A percentile compares a stretch with the other conserved stretches of the same genome.
Conservation (phyloP, 2,329 filamentous ascomycete genomes). For the Xylogone sp. region DNA sequence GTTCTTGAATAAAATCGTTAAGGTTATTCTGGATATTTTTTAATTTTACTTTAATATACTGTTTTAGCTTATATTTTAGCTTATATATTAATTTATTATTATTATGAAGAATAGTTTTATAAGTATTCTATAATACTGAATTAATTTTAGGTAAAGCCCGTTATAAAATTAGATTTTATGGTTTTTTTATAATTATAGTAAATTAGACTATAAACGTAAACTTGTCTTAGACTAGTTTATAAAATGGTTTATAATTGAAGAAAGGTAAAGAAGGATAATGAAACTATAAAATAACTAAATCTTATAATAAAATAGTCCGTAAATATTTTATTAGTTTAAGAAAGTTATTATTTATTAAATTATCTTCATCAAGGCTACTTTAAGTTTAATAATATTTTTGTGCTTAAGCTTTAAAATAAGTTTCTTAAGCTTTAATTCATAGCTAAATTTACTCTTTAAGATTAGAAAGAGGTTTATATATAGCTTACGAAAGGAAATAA, state of each 20-base stretch:
- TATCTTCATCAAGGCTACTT: not conserved
- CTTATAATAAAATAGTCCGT: constrained; percentile 1
- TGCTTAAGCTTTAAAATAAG: not conserved
- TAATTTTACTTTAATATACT: not conserved
- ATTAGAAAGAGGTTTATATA: not conserved
- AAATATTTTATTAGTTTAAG: constrained; percentile 4
- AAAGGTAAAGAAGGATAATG: not conserved
- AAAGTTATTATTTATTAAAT: not conserved
- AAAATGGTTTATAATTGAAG: not conserved
- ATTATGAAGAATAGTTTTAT: constrained; percentile 1
- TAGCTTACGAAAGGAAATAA: constrained; percentile 4
- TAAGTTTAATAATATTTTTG: not conserved
- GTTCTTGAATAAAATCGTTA: not conserved
- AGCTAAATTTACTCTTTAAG: constrained; percentile 1
- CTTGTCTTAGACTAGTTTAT: constrained; percentile 1
- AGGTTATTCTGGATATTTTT: not conserved
- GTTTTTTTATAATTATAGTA: not conserved
- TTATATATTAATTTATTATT: not conserved
- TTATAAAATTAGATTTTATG: constrained; percentile 3
- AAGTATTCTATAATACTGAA: not conserved
- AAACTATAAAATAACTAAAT: constrained; percentile 4
- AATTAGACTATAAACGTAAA: not conserved
- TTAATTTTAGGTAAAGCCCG: constrained; percentile 3
- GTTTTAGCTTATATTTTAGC: not conserved
- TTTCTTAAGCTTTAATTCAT: not conserved